A percentile compares a stretch with the other conserved stretches of the same genome.
Conservation (phyloP, 2,329 filamentous ascomycete genomes). For the Fusarium goolgardi region DNA sequence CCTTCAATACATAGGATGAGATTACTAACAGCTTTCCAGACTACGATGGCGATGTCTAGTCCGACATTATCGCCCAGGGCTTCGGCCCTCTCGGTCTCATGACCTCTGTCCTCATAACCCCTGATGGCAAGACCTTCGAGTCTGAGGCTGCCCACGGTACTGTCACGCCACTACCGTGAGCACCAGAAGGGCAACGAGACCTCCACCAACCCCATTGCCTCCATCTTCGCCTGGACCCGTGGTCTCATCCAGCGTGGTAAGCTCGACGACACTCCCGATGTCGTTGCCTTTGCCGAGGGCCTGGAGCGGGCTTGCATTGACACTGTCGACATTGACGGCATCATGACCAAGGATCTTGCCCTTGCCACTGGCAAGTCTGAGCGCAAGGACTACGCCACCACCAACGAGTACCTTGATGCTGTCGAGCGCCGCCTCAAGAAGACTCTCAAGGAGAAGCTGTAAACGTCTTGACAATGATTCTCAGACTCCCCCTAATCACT, state of each 20-base stretch:
- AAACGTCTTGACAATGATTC: constrained; percentile 44
- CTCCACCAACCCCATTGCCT: constrained; percentile 98
- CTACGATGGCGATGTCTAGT: too few species aligned
- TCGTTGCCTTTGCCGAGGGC: constrained; percentile 89
- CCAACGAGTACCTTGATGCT: constrained; percentile 88
- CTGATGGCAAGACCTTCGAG: too few species aligned
- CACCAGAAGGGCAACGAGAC: constrained; percentile 98
- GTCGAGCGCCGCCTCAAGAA: constrained; percentile 91
- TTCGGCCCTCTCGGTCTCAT: too few species aligned
- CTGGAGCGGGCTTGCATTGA: constrained; percentile 95
- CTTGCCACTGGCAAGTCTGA: constrained; percentile 90
- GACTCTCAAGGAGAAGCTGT: constrained; percentile 82
- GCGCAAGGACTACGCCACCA: constrained; percentile 89
- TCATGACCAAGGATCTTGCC: constrained; percentile 99
- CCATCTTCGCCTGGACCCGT: constrained; percentile 98
- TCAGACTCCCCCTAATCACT: constrained; percentile 7
- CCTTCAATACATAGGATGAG: too few species aligned
- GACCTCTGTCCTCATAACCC: too few species aligned
- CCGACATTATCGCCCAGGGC: too few species aligned
- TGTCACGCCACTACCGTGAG: too few species aligned
- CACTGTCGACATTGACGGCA: constrained; percentile 90
- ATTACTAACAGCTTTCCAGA: too few species aligned
- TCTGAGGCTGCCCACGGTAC: too few species aligned
- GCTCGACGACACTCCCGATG: constrained; percentile 91
- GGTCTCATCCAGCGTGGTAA: constrained; percentile 92